A percentile compares a stretch with the other conserved stretches of the same genome.
These are phyloP conservation scores for Cordia subcordata DNA, from an alignment of 257 asterid genomes.

Conservation along the genomic window DNA sequence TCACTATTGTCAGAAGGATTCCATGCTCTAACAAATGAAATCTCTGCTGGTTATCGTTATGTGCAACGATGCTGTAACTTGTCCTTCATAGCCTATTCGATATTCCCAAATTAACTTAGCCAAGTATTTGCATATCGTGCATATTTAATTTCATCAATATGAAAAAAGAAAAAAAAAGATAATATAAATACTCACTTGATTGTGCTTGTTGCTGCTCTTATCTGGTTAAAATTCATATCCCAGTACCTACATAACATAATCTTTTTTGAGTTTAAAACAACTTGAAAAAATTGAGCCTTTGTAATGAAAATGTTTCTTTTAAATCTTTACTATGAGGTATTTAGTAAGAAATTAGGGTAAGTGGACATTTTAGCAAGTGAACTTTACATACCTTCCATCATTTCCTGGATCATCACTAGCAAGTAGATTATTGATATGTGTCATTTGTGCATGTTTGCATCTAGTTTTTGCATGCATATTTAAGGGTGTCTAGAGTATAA, in stretches of 20 bases:
- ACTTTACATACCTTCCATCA: not conserved
- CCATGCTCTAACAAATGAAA: constrained; percentile 11
- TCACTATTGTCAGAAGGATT: not conserved
- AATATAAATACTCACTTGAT: not conserved
- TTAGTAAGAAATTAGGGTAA: not conserved
- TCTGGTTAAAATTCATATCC: not conserved
- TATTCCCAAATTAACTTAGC: no score
- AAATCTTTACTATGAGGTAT: not conserved
- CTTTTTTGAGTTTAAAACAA: no score
- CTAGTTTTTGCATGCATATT: no score
- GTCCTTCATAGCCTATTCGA: not conserved
- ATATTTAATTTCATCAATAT: no score
- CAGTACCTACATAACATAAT: not conserved
- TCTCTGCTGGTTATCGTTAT: constrained; percentile 4
- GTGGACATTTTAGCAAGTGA: not conserved
- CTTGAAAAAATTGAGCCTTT: no score
- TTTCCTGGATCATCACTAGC: not conserved
- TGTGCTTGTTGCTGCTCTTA: not conserved
- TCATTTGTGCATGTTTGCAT: no score
- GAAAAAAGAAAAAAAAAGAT: not conserved
- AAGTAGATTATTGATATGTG: constrained; percentile 11
- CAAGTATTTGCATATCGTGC: not conserved
- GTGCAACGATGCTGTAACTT: not conserved
- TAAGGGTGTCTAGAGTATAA: no score
- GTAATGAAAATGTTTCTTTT: not conserved